These are phyloP conservation scores for Kregervanrija delftensis DNA, from an alignment of 805 yeast species.

Conservation along the genomic window DNA sequence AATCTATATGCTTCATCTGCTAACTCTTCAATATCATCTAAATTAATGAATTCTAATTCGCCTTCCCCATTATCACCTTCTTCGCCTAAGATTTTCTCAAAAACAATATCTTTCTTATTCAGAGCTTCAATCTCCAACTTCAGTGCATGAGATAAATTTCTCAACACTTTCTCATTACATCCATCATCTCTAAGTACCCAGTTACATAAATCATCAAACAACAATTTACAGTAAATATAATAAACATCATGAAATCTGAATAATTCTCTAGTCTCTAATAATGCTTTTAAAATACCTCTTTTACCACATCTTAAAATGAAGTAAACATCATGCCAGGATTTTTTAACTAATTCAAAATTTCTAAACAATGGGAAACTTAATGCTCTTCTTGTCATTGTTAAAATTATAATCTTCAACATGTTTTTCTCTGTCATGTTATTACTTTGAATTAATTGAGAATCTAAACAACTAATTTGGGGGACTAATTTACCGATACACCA, in stretches of 20 bases:
- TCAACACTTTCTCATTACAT: constrained; percentile 51
- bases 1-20: constrained; percentile 41
- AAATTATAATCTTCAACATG: constrained; percentile 45
- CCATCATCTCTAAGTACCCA: constrained; percentile 59
- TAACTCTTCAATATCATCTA: constrained; percentile 51
- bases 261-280: constrained; percentile 59
- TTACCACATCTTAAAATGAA: constrained; percentile 62
- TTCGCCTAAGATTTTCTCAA: constrained; percentile 40
- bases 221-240: constrained; percentile 72
- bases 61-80: constrained; percentile 34
- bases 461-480: constrained; percentile 74
- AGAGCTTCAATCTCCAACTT: constrained; percentile 34
- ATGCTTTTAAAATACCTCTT: constrained; percentile 49
- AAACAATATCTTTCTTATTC: constrained; percentile 41
- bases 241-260: constrained; percentile 81
- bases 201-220: constrained; percentile 68
- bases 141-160: constrained; percentile 63
- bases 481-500: constrained; percentile 88
- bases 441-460: constrained; percentile 42
- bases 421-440: constrained; percentile 25
- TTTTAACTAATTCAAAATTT: constrained; percentile 49
- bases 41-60: constrained; percentile 37
- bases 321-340: constrained; percentile 74
- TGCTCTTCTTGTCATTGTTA: constrained; percentile 66
- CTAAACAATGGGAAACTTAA: constrained; percentile 77